phyloP scores from a whole-genome alignment of 1,139 yeast species.

The Yamadazyma atmosphaerica region DNA sequence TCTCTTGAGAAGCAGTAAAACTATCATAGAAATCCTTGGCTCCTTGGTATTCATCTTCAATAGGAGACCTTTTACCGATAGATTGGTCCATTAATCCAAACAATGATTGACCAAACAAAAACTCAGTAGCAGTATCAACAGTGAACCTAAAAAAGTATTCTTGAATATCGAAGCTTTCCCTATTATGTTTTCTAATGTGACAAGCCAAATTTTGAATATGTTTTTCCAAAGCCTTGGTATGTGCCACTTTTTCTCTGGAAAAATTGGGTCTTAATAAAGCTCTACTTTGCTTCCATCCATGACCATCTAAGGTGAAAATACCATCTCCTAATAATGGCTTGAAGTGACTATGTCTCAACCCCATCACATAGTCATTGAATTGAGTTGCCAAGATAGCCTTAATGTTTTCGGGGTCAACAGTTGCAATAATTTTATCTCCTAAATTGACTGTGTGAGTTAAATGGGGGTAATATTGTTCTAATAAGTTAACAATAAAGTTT shows the following conservation, averaged over 20 bases:
- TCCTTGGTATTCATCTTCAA: conserved; percentile 19
- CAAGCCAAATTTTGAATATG: conserved; percentile 40
- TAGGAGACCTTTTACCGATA: conserved; percentile 22
- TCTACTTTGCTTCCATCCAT: conserved; percentile 56
- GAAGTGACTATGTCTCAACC: conserved; percentile 40
- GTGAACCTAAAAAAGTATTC: conserved; percentile 38
- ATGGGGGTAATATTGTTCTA: conserved; percentile 9
- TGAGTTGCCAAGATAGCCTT: conserved; percentile 39
- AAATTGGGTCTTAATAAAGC: conserved; percentile 57
- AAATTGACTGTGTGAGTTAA: conserved; percentile 3
- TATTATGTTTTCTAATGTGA: conserved; percentile 26
- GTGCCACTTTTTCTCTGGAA: conserved; percentile 51
- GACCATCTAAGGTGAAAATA: conserved; percentile 54
- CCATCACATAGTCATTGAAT: conserved; percentile 51
- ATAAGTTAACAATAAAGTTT: conserved; percentile 10
- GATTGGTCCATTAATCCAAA: conserved; percentile 30
- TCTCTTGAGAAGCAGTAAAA: conserved; percentile 30
- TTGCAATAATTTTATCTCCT: conserved; percentile 19
- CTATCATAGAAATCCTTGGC: conserved; percentile 23
- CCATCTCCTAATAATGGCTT: conserved; percentile 52
- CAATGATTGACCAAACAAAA: conserved; percentile 41
- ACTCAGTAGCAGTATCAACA: conserved; percentile 43
- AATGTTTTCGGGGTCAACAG: conserved; percentile 31
- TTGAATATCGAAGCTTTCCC: conserved; percentile 33
- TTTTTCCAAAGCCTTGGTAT: conserved; percentile 42